These are phyloP conservation scores for Dicorynia guianensis DNA, from an alignment of 306 rosid species.

Conservation along the genomic window DNA sequence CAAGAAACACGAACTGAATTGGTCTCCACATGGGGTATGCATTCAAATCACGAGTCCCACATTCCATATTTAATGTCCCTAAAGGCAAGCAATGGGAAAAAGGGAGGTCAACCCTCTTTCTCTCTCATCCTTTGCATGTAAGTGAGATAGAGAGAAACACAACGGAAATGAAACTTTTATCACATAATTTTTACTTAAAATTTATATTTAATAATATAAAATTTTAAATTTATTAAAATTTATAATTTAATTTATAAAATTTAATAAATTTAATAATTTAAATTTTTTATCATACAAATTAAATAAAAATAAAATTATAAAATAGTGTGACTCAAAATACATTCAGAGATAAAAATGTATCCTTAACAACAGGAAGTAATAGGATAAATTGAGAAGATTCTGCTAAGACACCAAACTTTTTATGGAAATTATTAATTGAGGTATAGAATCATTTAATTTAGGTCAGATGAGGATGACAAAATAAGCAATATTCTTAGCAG, in stretches of 20 bases:
- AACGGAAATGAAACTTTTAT: too few relatives aligned
- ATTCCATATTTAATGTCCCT: slow-evolving; percentile 37
- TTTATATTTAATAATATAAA: too few relatives aligned
- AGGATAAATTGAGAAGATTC: slow-evolving; percentile 45
- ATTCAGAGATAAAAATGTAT: neutral
- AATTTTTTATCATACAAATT: too few relatives aligned
- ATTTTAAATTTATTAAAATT: too few relatives aligned
- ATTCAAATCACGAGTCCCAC: slow-evolving; percentile 43
- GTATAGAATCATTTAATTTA: slow-evolving; percentile 32
- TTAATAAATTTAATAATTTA: too few relatives aligned
- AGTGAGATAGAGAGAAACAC: neutral
- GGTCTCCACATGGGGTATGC: slow-evolving; percentile 59
- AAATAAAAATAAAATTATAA: too few relatives aligned
- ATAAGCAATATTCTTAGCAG: slow-evolving; percentile 26
- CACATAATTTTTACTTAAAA: too few relatives aligned
- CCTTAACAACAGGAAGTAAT: slow-evolving; percentile 25
- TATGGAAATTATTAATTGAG: neutral
- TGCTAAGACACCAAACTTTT: slow-evolving; percentile 39
- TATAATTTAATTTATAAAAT: too few relatives aligned
- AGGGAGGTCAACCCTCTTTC: slow-evolving; percentile 25
- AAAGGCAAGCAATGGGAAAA: slow-evolving; percentile 33
- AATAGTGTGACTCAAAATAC: too few relatives aligned
- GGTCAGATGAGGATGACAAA: slow-evolving; percentile 16
- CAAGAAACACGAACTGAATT: slow-evolving; percentile 46
- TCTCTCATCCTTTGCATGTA: slow-evolving; percentile 9